A percentile compares a stretch with the other conserved stretches of the same genome.
Evolutionary conservation across 331 rosid species (phyloP).

Genomic region (Erythrophleum ivorense): DNA sequence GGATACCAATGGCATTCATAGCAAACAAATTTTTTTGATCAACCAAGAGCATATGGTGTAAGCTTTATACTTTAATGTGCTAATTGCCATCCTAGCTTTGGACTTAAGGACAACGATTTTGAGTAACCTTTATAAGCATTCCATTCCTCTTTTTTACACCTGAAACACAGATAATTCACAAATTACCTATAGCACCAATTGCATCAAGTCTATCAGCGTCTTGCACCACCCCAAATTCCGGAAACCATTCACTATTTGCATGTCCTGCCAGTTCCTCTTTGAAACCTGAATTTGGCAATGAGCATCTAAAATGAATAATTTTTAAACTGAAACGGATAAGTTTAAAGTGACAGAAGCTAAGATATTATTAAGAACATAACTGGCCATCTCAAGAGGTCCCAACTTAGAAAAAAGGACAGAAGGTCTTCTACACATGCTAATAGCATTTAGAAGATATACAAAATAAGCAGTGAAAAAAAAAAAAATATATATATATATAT

Average conservation of each 20-base stretch:
- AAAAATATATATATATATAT: too few species aligned
- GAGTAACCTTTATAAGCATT: not conserved
- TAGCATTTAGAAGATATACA: constrained; percentile 1
- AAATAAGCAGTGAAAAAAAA: not conserved
- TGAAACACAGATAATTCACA: constrained; percentile 1
- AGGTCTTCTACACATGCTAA: not conserved
- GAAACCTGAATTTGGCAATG: constrained; percentile 65
- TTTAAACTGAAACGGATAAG: constrained; percentile 19
- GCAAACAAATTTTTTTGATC: not conserved
- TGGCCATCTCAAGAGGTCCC: constrained; percentile 3
- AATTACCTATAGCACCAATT: constrained; percentile 92
- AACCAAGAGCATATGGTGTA: not conserved
- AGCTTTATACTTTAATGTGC: not conserved
- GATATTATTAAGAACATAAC: constrained; percentile 7
- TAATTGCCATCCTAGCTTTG: constrained; percentile 5
- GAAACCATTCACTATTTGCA: constrained; percentile 53
- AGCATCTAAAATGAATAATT: constrained; percentile 11
- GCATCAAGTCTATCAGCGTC: constrained; percentile 99
- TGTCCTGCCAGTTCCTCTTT: constrained; percentile 78
- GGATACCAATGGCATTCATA: not conserved
- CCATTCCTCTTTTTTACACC: constrained; percentile 2
- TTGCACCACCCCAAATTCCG: constrained; percentile 84
- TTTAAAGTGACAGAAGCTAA: constrained; percentile 12
- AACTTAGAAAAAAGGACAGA: not conserved
- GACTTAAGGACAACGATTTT: not conserved